Evolutionary conservation across 2,329 filamentous ascomycete genomes (phyloP), one percentile per base, ranked within the genome.

Genomic region (Paramyrothecium sp.): DNA sequence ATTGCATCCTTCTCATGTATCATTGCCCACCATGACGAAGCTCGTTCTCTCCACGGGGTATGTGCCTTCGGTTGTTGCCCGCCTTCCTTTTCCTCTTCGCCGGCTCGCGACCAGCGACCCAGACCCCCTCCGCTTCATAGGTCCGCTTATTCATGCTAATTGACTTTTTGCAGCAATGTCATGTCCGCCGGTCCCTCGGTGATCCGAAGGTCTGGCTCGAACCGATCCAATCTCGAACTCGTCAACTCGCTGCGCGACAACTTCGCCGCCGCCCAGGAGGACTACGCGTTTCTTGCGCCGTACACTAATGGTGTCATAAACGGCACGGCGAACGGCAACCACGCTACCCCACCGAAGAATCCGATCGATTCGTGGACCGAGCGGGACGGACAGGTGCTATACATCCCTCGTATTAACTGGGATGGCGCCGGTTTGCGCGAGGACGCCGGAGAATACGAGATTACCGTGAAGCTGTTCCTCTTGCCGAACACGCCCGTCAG

Each of bases 391-490:
- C 78, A 79, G 52, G 81, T 81, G 5, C 81, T 94, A 50, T 94
- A 89, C 70, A 84, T 97, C 46, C 94, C 94, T 51, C 84, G 89
- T 46, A 86, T 94, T 70, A 86, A 92, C 72, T 90, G 89, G 80
- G 79, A 84, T 13, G 77, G 83, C 30, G 86, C 85, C 3, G 89
- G 89, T 0, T 79, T 99, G 50, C 81, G 86, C 33, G 95, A 99
- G 70, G 92, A 96, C 64, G 81, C 89, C 23, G 81, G 84, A 58
- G 88, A 92, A 64, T 99, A 99, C 78, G 92, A 97, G 70, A 92
- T 97, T 68, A 97, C 94, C 1, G 89, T 95, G 60, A 99, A 99
- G 76, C 77, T 99, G 21, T 99, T 99, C 79, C 96, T 95, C 74
- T 82, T 98, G 26, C 89, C 92, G 1, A 85, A 84, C 19, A 84